A percentile compares a stretch with the other conserved stretches of the same genome.
These are phyloP conservation scores for Lepidium sativum DNA, from an alignment of 345 rosid species.

Conservation along the genomic window DNA sequence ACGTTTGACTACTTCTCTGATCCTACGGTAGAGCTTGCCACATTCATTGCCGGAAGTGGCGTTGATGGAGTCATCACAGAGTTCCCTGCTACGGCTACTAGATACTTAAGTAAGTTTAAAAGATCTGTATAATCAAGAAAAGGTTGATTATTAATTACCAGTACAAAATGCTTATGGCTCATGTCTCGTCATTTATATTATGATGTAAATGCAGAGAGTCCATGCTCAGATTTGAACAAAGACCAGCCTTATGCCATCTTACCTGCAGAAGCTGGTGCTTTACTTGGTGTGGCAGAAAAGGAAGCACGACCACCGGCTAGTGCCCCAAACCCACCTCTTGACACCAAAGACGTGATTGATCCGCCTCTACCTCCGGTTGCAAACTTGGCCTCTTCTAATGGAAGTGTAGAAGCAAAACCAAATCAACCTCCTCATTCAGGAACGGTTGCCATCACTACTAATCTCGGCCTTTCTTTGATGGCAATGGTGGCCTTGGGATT, in stretches of 20 bases:
- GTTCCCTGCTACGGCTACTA: constrained; percentile 67
- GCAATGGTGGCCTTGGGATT: constrained; percentile 30
- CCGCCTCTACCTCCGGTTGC: constrained; percentile 65
- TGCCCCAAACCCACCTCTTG: constrained; percentile 45
- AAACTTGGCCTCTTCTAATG: background rate
- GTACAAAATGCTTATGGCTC: background rate
- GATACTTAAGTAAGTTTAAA: constrained; percentile 53
- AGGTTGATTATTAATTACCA: too few species aligned
- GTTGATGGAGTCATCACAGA: constrained; percentile 69
- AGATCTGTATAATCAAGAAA: background rate
- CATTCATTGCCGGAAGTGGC: constrained; percentile 35
- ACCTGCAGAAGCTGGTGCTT: constrained; percentile 43
- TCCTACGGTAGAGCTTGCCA: constrained; percentile 59
- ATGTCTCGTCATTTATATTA: constrained; percentile 9
- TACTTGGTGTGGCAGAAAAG: constrained; percentile 16
- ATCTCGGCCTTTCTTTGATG: constrained; percentile 28
- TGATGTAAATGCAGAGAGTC: constrained; percentile 66
- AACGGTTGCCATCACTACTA: constrained; percentile 19
- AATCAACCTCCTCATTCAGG: constrained; percentile 23
- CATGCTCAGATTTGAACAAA: constrained; percentile 40
- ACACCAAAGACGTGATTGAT: too few species aligned
- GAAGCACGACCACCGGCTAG: constrained; percentile 26
- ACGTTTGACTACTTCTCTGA: constrained; percentile 67
- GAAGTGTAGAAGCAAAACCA: constrained; percentile 2
- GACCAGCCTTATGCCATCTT: constrained; percentile 28